A percentile compares a stretch with the other conserved stretches of the same genome.
Evolutionary conservation across 192 early-diverging fungal species (phyloP).

Genomic region (Umbelopsis ramanniana): DNA sequence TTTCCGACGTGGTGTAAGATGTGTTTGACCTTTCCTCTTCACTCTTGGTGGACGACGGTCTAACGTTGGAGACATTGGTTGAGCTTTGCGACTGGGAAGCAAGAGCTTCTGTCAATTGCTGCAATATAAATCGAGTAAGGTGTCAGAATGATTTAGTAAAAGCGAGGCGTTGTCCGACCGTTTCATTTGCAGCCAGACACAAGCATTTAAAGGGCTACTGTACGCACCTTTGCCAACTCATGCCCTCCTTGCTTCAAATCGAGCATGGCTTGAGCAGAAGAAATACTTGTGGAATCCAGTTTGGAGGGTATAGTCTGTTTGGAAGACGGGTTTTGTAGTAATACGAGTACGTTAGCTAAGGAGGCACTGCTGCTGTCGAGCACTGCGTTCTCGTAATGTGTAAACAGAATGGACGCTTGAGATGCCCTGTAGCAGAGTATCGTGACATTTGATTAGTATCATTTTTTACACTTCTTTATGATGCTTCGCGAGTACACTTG

Average conservation of each 20-base stretch:
- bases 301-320: slow-evolving; percentile 9
- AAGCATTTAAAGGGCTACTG: neutral
- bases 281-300: slow-evolving; percentile 24
- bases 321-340: slow-evolving; percentile 18
- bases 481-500: neutral
- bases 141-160: neutral
- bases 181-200: neutral
- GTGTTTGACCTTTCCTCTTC: slow-evolving; percentile 5
- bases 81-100: slow-evolving; percentile 17
- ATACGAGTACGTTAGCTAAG: slow-evolving; percentile 16
- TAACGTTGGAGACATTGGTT: slow-evolving; percentile 8
- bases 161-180: too few relatives aligned
- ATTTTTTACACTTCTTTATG: neutral
- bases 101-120: slow-evolving; percentile 18
- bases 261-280: slow-evolving; percentile 22
- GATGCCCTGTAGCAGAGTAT: neutral
- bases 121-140: neutral
- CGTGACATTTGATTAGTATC: neutral
- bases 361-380: slow-evolving; percentile 20
- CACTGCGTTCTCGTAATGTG: slow-evolving; percentile 23
- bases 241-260: slow-evolving; percentile 20
- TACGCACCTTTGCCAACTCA: slow-evolving; percentile 20
- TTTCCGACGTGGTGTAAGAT: neutral
- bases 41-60: slow-evolving; percentile 1
- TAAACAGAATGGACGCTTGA: slow-evolving; percentile 20